A percentile compares a stretch with the other conserved stretches of the same genome.
phyloP scores from a whole-genome alignment of 1,284 basidiomycete species.

The Leucoagaricus sp. region DNA sequence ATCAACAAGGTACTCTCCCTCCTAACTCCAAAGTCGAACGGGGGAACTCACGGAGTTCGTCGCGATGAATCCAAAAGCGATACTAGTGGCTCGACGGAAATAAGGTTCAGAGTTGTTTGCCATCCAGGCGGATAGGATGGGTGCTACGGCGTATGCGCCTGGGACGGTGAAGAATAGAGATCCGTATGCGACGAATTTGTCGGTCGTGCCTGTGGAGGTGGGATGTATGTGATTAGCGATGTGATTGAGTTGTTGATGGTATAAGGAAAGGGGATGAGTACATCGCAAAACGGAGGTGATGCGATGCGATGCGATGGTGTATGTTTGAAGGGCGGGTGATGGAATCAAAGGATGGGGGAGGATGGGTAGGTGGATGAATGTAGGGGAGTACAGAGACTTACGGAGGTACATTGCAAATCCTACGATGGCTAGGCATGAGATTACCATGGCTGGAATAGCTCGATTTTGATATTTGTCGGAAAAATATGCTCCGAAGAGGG shows the following conservation, averaged over 20 bases:
- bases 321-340: not conserved
- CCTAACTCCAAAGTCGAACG: not conserved
- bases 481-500: constrained; percentile 25
- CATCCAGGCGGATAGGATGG: constrained; percentile 28
- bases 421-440: constrained; percentile 23
- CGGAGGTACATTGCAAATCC: constrained; percentile 28
- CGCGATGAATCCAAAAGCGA: constrained; percentile 50
- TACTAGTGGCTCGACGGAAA: constrained; percentile 48
- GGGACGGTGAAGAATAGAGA: constrained; percentile 31
- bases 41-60: constrained; percentile 47
- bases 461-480: constrained; percentile 33
- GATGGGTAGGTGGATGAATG: not conserved
- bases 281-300: too few species aligned
- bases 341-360: not conserved
- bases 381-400: constrained; percentile 10
- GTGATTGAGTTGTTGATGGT: too few species aligned
- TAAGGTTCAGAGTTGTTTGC: constrained; percentile 56
- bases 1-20: not conserved
- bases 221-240: too few species aligned
- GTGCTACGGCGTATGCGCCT: constrained; percentile 26
- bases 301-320: not conserved
- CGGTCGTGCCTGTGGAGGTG: constrained; percentile 28
- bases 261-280: too few species aligned
- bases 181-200: constrained; percentile 29
- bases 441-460: constrained; percentile 24